These are phyloP conservation scores for Eucalyptus microcorys DNA, from an alignment of 345 rosid genomes.

Conservation along the genomic window DNA sequence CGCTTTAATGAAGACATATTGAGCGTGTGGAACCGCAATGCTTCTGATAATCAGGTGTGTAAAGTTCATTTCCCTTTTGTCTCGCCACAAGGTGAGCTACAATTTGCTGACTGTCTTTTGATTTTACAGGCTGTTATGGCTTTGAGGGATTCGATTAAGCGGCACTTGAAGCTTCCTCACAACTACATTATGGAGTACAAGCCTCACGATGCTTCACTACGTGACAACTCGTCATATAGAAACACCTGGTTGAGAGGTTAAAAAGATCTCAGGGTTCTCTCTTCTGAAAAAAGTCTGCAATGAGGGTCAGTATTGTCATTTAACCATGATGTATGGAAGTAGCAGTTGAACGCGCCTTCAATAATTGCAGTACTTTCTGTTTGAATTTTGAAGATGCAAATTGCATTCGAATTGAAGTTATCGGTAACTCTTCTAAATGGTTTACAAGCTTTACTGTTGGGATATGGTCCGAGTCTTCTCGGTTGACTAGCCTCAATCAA, in stretches of 20 bases:
- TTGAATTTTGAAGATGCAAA: neutral
- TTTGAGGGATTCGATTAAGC: slow-evolving; percentile 70
- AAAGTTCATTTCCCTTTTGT: neutral
- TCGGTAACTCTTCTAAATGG: neutral
- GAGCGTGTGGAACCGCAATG: slow-evolving; percentile 88
- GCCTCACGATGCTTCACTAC: slow-evolving; percentile 88
- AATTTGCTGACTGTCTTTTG: neutral
- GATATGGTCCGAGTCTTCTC: neutral
- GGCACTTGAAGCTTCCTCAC: slow-evolving; percentile 87
- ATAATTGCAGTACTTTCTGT: neutral
- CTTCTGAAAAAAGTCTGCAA: neutral
- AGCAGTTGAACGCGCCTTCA: neutral
- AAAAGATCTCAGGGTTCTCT: neutral
- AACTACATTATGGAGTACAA: slow-evolving; percentile 95
- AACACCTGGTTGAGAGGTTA: slow-evolving; percentile 98
- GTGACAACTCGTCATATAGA: slow-evolving; percentile 84
- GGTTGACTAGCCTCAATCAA: neutral
- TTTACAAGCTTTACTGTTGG: neutral
- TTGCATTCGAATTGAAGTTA: neutral
- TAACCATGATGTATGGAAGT: neutral
- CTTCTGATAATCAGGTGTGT: slow-evolving; percentile 85
- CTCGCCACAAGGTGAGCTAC: neutral
- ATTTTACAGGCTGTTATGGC: slow-evolving; percentile 77
- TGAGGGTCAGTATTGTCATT: neutral
- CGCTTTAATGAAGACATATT: slow-evolving; percentile 90